Evolutionary conservation across 139 green algal species (phyloP).

Genomic region (Closterium sp.): DNA sequence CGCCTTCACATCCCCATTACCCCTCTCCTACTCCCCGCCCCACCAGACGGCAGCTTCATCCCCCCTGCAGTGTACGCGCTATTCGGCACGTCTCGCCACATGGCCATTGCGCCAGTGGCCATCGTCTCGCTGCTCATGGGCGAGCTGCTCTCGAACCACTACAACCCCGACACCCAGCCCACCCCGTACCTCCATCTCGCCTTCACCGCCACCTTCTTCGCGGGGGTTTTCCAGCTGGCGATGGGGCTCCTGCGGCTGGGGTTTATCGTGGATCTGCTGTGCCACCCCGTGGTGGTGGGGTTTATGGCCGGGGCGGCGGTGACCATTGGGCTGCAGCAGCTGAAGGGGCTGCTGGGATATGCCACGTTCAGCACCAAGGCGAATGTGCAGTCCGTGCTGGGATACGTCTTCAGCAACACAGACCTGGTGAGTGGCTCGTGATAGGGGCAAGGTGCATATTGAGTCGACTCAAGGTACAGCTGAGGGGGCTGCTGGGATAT

Average conservation of each 20-base stretch:
- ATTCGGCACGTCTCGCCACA: constrained; percentile 37
- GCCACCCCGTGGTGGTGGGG: constrained; percentile 32
- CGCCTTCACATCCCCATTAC: constrained; percentile 17
- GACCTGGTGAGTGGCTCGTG: constrained; percentile 12
- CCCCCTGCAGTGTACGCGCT: constrained; percentile 23
- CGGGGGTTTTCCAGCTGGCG: constrained; percentile 37
- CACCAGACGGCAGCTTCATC: constrained; percentile 29
- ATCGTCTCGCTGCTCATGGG: constrained; percentile 42
- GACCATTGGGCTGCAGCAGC: constrained; percentile 39
- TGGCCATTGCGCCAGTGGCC: constrained; percentile 43
- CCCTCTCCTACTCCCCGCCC: too few relatives aligned
- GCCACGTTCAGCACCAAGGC: constrained; percentile 28
- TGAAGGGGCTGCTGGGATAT: constrained; percentile 43
- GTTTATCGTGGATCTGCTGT: constrained; percentile 48
- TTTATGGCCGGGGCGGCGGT: constrained; percentile 47
- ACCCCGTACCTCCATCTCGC: constrained; percentile 27
- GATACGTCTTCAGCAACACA: constrained; percentile 6
- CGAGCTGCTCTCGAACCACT: not conserved
- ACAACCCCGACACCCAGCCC: constrained; percentile 21
- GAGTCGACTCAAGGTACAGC: too few relatives aligned
- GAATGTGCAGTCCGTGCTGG: constrained; percentile 37
- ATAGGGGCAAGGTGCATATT: too few relatives aligned
- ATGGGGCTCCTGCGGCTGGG: constrained; percentile 40
- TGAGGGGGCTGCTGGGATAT: too few relatives aligned
- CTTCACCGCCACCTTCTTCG: constrained; percentile 40